A percentile compares a stretch with the other conserved stretches of the same genome.
Evolutionary conservation across 164 flowering plant genomes (phyloP).

Genomic region (Houttuynia cordata): DNA sequence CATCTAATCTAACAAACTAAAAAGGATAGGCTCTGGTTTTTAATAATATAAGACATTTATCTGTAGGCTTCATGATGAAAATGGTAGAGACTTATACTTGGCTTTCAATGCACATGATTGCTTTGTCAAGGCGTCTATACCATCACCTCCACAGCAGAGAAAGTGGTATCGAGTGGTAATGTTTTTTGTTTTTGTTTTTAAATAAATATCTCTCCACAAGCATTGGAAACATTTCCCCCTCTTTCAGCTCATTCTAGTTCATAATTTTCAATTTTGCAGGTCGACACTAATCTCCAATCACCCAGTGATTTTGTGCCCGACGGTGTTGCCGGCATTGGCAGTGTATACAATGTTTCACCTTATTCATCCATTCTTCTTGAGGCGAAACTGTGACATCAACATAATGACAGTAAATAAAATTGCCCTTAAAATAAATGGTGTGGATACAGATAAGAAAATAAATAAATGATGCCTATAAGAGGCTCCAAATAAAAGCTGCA

Average conservation of each 20-base stretch:
- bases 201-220: too few species aligned
- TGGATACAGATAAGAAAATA: too few species aligned
- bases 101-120: constrained; percentile 90
- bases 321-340: constrained; percentile 49
- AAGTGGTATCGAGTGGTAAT: constrained; percentile 79
- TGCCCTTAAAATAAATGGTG: background rate
- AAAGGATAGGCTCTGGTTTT: background rate
- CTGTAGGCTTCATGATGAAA: constrained; percentile 67
- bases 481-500: too few species aligned
- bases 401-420: too few species aligned
- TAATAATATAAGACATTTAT: background rate
- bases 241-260: background rate
- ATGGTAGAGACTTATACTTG: constrained; percentile 52
- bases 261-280: constrained; percentile 30
- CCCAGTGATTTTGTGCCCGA: constrained; percentile 59
- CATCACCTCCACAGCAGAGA: constrained; percentile 52
- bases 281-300: constrained; percentile 73
- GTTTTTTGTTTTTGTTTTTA: constrained; percentile 1
- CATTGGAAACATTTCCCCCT: background rate
- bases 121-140: constrained; percentile 42
- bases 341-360: constrained; percentile 64
- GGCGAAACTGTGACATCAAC: constrained; percentile 36
- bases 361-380: constrained; percentile 70
- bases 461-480: too few species aligned
- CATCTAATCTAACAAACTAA: background rate